These are phyloP conservation scores for Penicillium griseofulvum DNA, from an alignment of 2,329 filamentous ascomycete species.

Conservation along the genomic window DNA sequence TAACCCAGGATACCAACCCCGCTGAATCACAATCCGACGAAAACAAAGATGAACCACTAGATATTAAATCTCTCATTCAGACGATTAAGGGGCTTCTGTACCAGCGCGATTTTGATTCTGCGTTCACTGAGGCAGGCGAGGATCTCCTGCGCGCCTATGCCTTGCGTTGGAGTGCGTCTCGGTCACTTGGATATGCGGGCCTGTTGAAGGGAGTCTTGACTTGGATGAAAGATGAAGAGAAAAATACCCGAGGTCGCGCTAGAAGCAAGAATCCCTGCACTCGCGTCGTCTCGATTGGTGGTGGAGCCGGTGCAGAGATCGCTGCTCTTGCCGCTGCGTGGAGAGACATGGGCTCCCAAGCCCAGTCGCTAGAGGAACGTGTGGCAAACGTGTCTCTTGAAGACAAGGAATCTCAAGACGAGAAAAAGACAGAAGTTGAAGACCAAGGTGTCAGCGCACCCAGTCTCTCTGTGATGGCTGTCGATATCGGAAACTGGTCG, in stretches of 20 bases:
- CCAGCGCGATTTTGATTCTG: constrained; percentile 75
- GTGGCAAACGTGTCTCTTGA: constrained; percentile 19
- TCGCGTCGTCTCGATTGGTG: constrained; percentile 59
- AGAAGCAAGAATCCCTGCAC: not conserved
- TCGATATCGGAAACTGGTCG: constrained; percentile 81
- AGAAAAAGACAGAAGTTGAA: not conserved
- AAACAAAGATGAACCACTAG: constrained; percentile 14
- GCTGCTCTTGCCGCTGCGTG: constrained; percentile 59
- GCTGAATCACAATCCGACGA: constrained; percentile 1
- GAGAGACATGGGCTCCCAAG: constrained; percentile 34
- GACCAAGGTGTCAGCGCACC: not conserved
- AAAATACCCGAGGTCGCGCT: not conserved
- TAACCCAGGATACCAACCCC: not conserved
- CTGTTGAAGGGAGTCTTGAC: constrained; percentile 47
- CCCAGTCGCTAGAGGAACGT: constrained; percentile 8
- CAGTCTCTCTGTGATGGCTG: constrained; percentile 55
- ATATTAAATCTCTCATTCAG: constrained; percentile 62
- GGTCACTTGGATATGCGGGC: constrained; percentile 78
- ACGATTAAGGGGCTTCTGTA: constrained; percentile 83
- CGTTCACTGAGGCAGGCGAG: constrained; percentile 64
- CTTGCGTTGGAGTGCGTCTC: constrained; percentile 82
- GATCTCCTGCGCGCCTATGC: constrained; percentile 79
- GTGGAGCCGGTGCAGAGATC: constrained; percentile 66
- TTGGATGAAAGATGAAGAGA: constrained; percentile 12
- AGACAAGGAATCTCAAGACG: constrained; percentile 2